These are phyloP conservation scores for Emiliania huxleyi DNA, from an alignment of 78 protist genomes.

Conservation along the genomic window DNA sequence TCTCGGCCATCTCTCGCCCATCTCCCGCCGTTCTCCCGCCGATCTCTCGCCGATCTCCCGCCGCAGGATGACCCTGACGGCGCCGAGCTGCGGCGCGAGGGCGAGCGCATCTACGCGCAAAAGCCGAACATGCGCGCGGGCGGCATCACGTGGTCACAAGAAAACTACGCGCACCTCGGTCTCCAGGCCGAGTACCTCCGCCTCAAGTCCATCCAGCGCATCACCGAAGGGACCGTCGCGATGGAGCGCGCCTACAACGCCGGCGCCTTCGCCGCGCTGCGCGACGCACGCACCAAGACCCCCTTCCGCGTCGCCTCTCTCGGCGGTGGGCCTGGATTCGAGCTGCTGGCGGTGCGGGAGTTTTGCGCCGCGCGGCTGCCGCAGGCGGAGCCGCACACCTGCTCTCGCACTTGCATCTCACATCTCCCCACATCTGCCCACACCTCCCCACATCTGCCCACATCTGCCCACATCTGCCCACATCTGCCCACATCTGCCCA, in stretches of 20 bases:
- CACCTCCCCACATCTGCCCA: too few relatives aligned
- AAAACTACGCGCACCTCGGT: neutral
- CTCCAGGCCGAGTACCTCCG: conserved; percentile 25
- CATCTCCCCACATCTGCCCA: too few relatives aligned
- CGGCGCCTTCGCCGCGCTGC: neutral
- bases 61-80: neutral
- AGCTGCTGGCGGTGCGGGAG: neutral
- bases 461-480: too few relatives aligned
- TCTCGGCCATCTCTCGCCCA: too few relatives aligned
- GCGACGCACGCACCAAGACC: neutral
- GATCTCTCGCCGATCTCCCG: too few relatives aligned
- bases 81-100: neutral
- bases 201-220: conserved; percentile 9
- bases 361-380: neutral
- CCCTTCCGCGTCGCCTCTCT: neutral
- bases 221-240: neutral
- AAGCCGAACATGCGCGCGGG: neutral
- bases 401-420: too few relatives aligned
- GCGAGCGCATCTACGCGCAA: conserved; percentile 9
- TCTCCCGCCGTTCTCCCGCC: too few relatives aligned
- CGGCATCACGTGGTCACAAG: conserved; percentile 14
- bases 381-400: neutral
- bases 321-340: conserved; percentile 25
- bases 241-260: neutral
- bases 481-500: too few relatives aligned